Conservation (phyloP, 2,329 filamentous ascomycete species). For the Blastomyces silverae region DNA sequence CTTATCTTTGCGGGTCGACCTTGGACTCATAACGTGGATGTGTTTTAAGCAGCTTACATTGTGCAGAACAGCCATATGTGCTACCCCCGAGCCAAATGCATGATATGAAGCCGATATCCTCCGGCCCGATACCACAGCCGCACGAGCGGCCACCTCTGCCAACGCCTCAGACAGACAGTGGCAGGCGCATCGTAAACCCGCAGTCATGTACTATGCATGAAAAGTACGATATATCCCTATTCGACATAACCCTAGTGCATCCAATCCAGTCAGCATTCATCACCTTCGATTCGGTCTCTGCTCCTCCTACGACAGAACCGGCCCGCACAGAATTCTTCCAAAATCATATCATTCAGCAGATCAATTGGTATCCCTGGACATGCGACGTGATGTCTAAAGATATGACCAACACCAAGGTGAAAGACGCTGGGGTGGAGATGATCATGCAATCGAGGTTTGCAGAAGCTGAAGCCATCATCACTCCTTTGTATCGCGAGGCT, state of each 20-base stretch:
- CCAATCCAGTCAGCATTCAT: constrained; percentile 9
- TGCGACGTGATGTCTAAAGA: constrained; percentile 8
- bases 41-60: neutral
- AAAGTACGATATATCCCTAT: constrained; percentile 3
- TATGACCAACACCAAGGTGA: neutral
- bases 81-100: neutral
- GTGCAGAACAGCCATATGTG: neutral
- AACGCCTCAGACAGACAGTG: neutral
- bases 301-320: constrained; percentile 8
- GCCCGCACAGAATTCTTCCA: constrained; percentile 4
- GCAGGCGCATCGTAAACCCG: constrained; percentile 3
- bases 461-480: constrained; percentile 5
- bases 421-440: constrained; percentile 4
- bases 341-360: constrained; percentile 8
- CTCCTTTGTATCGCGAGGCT: constrained; percentile 1
- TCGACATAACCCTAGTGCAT: constrained; percentile 3
- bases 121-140: constrained; percentile 3
- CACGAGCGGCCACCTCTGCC: constrained; percentile 3
- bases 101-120: constrained; percentile 8
- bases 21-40: too few species aligned
- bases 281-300: neutral
- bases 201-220: constrained; percentile 5
- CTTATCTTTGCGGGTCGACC: neutral
- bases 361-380: constrained; percentile 11
- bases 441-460: constrained; percentile 1